Evolutionary conservation across 495 filamentous ascomycete genomes (phyloP).

Genomic region (Daldinia concentrica): DNA sequence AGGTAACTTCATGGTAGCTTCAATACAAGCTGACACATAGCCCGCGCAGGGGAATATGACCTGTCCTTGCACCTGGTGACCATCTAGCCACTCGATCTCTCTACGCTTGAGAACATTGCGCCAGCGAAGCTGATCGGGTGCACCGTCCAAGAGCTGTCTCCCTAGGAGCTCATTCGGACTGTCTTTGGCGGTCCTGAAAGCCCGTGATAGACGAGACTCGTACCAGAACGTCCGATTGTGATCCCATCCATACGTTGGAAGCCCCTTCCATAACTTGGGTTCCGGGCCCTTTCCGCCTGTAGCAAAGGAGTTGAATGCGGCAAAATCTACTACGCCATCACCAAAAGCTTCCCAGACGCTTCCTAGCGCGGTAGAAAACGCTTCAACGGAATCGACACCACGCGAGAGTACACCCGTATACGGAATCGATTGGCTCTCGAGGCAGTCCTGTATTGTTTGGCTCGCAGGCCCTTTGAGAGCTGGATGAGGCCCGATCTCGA

Average conservation of each 20-base stretch:
- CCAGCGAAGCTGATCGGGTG: slow-evolving; percentile 51
- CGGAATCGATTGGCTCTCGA: slow-evolving; percentile 18
- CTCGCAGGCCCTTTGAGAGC: slow-evolving; percentile 54
- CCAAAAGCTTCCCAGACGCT: slow-evolving; percentile 42
- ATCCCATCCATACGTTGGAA: slow-evolving; percentile 58
- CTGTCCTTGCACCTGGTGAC: slow-evolving; percentile 50
- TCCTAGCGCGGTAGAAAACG: slow-evolving; percentile 47
- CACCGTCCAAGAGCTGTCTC: slow-evolving; percentile 42
- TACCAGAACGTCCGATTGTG: slow-evolving; percentile 56
- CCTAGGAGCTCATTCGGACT: slow-evolving; percentile 55
- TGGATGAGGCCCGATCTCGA: slow-evolving; percentile 66
- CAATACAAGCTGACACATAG: slow-evolving; percentile 55
- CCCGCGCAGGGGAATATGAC: slow-evolving; percentile 57
- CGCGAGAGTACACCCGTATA: slow-evolving; percentile 43
- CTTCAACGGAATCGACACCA: slow-evolving; percentile 31
- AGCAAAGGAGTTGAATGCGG: background rate
- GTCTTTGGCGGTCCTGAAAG: slow-evolving; percentile 1
- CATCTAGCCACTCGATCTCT: slow-evolving; percentile 56
- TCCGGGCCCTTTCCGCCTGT: slow-evolving; percentile 6
- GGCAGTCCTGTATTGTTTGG: slow-evolving; percentile 39
- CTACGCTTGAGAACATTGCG: slow-evolving; percentile 49
- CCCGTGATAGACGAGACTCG: slow-evolving; percentile 50
- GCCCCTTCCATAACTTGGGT: background rate
- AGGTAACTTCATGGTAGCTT: slow-evolving; percentile 41
- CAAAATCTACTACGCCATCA: slow-evolving; percentile 23